Conservation (phyloP, 306 rosid species). For the Dryas octopetala region DNA sequence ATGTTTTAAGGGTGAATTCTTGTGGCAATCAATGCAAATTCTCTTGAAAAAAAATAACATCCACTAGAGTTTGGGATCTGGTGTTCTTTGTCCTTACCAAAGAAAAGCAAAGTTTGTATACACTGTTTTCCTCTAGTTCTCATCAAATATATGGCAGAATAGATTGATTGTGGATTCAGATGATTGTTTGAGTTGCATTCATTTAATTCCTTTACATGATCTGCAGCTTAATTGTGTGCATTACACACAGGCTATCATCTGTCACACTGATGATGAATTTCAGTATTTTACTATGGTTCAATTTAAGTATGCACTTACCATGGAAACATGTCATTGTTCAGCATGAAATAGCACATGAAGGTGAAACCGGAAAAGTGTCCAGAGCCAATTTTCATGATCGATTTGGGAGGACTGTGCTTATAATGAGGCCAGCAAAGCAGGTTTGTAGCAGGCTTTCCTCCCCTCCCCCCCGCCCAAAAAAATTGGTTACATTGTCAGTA, state of each 20-base stretch:
- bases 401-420: conserved; percentile 80
- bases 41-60: too few relatives aligned
- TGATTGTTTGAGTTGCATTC: neutral
- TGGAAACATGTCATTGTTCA: conserved; percentile 25
- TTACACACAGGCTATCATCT: neutral
- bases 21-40: too few relatives aligned
- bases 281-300: neutral
- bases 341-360: conserved; percentile 89
- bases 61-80: neutral
- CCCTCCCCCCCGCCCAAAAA: too few relatives aligned
- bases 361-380: conserved; percentile 86
- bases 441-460: conserved; percentile 20
- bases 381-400: conserved; percentile 76
- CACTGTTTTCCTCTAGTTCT: neutral
- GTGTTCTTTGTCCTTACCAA: neutral
- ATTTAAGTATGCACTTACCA: neutral
- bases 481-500: neutral
- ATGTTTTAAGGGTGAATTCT: neutral
- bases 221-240: neutral
- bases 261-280: neutral
- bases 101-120: neutral
- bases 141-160: neutral
- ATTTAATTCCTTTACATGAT: neutral
- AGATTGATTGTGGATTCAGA: neutral
- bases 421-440: conserved; percentile 87